Percentiles rank a stretch among this genome's conserved stretches.
phyloP scores from a whole-genome alignment of 495 filamentous ascomycete genomes.

The Sporormia fimetaria region DNA sequence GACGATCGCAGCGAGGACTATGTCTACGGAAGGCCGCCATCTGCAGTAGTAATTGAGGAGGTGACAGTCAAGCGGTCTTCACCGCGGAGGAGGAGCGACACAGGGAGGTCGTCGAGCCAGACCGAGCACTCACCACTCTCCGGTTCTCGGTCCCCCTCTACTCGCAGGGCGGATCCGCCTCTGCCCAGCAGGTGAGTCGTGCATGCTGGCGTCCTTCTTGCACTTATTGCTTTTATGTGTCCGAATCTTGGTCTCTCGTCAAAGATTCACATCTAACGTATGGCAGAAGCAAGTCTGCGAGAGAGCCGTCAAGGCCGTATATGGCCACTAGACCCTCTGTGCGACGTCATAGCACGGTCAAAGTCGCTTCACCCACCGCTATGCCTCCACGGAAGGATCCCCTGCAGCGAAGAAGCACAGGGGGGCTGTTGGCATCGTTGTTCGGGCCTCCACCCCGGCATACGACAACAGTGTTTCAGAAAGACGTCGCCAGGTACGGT shows the following conservation, averaged over 20 bases:
- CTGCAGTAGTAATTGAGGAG: constrained; percentile 12
- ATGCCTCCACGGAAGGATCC: constrained; percentile 2
- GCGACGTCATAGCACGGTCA: constrained; percentile 16
- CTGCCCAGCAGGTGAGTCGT: constrained; percentile 15
- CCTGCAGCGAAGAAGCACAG: constrained; percentile 17
- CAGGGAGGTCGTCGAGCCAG: constrained; percentile 12
- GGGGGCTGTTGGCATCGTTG: constrained; percentile 19
- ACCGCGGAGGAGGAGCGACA: constrained; percentile 11
- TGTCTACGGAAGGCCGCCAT: constrained; percentile 20
- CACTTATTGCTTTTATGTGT: too few species aligned
- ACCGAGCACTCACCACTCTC: constrained; percentile 9
- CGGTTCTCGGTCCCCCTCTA: constrained; percentile 12
- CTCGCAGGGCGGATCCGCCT: constrained; percentile 7
- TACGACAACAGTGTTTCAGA: constrained; percentile 7
- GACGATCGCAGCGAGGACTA: constrained; percentile 18
- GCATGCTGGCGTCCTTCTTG: neutral
- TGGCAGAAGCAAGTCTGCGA: constrained; percentile 13
- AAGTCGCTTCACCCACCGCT: constrained; percentile 10
- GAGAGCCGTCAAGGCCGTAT: constrained; percentile 19
- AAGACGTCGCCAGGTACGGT: constrained; percentile 14
- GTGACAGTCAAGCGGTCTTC: constrained; percentile 8
- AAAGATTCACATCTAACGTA: constrained; percentile 2
- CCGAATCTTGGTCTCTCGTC: neutral
- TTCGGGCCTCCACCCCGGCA: constrained; percentile 15
- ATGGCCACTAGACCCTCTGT: constrained; percentile 19